A percentile compares a stretch with the other conserved stretches of the same genome.
These are phyloP conservation scores for Ottelia alismoides DNA, from an alignment of 106 monocot genomes.

Conservation along the genomic window DNA sequence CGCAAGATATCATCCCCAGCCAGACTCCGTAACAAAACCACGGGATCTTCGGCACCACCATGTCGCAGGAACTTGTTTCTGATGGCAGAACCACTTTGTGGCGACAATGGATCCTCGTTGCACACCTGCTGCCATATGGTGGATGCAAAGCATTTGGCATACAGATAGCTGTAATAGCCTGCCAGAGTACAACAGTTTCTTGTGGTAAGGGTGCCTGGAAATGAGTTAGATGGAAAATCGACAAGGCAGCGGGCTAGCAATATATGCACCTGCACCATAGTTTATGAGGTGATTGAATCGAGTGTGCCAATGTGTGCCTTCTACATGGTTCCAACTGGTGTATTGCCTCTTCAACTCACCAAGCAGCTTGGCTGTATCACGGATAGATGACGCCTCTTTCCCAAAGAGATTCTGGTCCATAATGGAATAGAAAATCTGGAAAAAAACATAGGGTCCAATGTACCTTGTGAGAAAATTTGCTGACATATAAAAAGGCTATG, in stretches of 20 bases:
- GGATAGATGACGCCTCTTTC: constrained; percentile 25
- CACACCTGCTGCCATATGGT: constrained; percentile 88
- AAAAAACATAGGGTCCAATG: too few relatives aligned
- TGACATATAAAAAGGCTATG: too few relatives aligned
- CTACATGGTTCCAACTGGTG: constrained; percentile 68
- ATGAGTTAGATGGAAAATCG: too few relatives aligned
- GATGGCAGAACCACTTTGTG: constrained; percentile 37
- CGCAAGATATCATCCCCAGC: constrained; percentile 35
- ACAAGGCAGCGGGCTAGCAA: not conserved
- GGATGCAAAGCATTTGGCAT: constrained; percentile 81
- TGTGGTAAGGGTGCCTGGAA: too few relatives aligned
- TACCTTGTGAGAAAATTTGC: too few relatives aligned
- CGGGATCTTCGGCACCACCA: constrained; percentile 77
- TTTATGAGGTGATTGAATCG: constrained; percentile 83
- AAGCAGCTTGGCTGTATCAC: constrained; percentile 35
- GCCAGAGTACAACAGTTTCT: not conserved
- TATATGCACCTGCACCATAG: constrained; percentile 72
- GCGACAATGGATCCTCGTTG: constrained; percentile 62
- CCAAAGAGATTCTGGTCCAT: constrained; percentile 68
- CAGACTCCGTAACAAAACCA: constrained; percentile 40
- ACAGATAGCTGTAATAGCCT: constrained; percentile 96
- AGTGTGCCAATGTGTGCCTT: constrained; percentile 87
- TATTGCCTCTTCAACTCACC: constrained; percentile 55
- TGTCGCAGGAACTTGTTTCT: constrained; percentile 50
- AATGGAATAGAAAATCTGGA: constrained; percentile 70